Evolutionary conservation across 2,329 filamentous ascomycete genomes (phyloP).

Genomic region (Apiospora marii): DNA sequence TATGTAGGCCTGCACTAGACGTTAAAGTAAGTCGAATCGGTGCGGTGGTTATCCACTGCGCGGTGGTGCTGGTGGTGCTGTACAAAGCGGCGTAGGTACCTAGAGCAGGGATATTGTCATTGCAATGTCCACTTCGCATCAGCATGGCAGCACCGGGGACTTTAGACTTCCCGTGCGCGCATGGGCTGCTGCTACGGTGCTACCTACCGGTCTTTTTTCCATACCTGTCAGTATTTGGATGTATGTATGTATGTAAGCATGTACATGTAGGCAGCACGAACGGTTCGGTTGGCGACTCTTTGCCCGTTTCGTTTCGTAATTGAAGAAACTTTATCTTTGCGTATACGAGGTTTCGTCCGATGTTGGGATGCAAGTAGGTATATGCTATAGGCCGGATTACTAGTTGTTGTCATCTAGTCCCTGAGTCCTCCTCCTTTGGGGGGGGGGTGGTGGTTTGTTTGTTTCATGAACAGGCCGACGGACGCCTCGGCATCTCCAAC

Average conservation of each 20-base stretch:
- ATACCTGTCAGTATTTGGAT: background rate
- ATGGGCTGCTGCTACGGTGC: background rate
- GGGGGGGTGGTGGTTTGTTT: background rate
- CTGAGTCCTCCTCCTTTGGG: background rate
- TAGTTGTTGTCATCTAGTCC: conserved; percentile 5
- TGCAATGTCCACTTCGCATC: conserved; percentile 20
- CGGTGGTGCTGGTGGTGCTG: conserved; percentile 13
- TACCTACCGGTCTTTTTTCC: background rate
- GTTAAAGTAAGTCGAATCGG: conserved; percentile 16
- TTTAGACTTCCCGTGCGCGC: conserved; percentile 14
- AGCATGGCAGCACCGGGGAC: conserved; percentile 13
- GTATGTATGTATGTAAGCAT: background rate
- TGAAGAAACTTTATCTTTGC: background rate
- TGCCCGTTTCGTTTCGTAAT: background rate
- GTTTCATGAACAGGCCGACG: conserved; percentile 10
- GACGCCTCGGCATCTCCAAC: conserved; percentile 23
- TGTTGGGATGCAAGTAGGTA: background rate
- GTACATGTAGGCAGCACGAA: background rate
- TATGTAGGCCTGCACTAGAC: conserved; percentile 19
- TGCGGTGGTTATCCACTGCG: conserved; percentile 8
- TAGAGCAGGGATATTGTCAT: conserved; percentile 12
- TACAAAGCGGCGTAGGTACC: conserved; percentile 10
- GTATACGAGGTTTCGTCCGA: conserved; percentile 20
- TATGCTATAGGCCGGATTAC: conserved; percentile 16
- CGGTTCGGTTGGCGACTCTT: background rate